Percentiles rank a stretch among this genome's conserved stretches.
Evolutionary conservation across 129 eudicot genomes (phyloP).

Genomic region (Flaveria brownii): DNA sequence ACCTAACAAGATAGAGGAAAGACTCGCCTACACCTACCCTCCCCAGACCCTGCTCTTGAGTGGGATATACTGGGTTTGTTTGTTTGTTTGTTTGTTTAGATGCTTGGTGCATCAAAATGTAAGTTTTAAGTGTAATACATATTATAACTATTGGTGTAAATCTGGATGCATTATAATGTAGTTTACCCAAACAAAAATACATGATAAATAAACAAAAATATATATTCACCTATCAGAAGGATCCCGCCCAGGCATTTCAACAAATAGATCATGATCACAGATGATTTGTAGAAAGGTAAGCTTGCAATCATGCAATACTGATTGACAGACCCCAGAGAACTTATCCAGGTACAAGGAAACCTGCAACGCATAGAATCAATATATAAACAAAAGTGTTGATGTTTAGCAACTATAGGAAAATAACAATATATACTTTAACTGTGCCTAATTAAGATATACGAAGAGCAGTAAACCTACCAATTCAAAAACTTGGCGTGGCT

Average conservation of each 20-base stretch:
- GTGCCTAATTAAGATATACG: conserved; percentile 15
- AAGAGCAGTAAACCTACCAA: conserved; percentile 57
- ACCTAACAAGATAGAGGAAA: no score
- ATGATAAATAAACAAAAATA: conserved; percentile 5
- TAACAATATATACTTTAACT: conserved; percentile 15
- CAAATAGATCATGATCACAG: conserved; percentile 97
- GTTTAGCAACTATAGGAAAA: conserved; percentile 8
- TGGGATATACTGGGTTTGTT: no score
- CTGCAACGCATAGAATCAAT: conserved; percentile 43
- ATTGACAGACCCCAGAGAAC: conserved; percentile 93
- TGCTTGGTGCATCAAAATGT: background rate
- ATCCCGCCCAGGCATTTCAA: conserved; percentile 99
- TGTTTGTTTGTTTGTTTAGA: no score
- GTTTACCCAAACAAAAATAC: background rate
- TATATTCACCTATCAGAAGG: conserved; percentile 87
- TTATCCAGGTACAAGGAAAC: conserved; percentile 96
- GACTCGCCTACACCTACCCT: no score
- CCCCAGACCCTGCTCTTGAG: no score
- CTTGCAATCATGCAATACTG: conserved; percentile 97
- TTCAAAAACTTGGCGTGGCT: conserved; percentile 99
- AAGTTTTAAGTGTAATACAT: background rate
- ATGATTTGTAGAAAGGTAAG: conserved; percentile 93
- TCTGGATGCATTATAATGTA: background rate
- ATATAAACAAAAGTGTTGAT: conserved; percentile 6
- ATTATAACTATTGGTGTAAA: background rate